Evolutionary conservation across 2,329 filamentous ascomycete genomes (phyloP).

Genomic region (Zopfia rhizophila): DNA sequence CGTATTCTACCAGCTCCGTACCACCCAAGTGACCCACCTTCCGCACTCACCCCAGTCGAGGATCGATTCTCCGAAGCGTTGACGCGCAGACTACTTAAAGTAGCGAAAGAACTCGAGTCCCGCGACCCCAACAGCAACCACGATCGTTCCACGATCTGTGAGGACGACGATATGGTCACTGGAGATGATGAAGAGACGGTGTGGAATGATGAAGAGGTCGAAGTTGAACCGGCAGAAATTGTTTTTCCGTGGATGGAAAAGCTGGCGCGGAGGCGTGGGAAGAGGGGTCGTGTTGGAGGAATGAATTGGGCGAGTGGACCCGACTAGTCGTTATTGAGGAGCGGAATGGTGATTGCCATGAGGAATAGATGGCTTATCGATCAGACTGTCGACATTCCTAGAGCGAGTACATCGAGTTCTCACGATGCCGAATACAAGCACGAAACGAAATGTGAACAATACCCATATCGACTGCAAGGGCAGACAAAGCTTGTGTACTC

Average conservation of each 20-base stretch:
- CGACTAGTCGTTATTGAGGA: neutral
- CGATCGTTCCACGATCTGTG: neutral
- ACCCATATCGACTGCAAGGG: no score
- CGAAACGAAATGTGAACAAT: no score
- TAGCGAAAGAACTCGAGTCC: conserved; percentile 3
- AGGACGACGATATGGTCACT: conserved; percentile 1
- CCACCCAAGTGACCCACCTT: neutral
- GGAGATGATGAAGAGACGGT: no score
- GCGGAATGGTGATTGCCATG: neutral
- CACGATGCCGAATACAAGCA: no score
- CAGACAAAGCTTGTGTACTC: no score
- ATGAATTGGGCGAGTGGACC: neutral
- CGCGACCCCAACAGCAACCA: no score
- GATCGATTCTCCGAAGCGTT: conserved; percentile 3
- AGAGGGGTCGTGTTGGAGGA: neutral
- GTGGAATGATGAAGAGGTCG: no score
- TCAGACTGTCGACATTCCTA: no score
- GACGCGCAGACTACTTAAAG: neutral
- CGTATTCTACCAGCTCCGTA: neutral
- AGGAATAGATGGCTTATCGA: no score
- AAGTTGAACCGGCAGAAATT: no score
- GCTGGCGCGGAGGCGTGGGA: neutral
- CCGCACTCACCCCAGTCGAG: neutral
- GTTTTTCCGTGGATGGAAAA: neutral
- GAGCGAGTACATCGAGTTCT: no score